A percentile compares a stretch with the other conserved stretches of the same genome.
Evolutionary conservation across 768 basidiomycete species (phyloP).

Genomic region (Cubamyces sp.): DNA sequence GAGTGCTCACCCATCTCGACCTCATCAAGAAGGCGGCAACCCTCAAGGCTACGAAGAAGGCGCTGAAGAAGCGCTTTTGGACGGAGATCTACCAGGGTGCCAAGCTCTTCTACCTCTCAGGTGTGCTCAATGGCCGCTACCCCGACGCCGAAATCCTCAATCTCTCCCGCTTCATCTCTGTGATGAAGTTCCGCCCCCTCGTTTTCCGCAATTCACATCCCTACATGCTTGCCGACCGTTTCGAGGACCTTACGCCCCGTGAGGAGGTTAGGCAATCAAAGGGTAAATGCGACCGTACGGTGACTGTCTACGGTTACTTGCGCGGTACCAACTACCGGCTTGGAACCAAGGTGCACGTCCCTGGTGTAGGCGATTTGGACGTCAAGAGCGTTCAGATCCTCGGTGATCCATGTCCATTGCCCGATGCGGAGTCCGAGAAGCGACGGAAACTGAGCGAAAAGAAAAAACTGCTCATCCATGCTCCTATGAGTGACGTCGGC

Average conservation of each 20-base stretch:
- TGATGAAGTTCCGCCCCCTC: constrained; percentile 98
- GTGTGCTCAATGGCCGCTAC: constrained; percentile 96
- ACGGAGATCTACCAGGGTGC: constrained; percentile 99
- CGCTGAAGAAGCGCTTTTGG: constrained; percentile 98
- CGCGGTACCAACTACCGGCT: constrained; percentile 83
- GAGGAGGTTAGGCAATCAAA: constrained; percentile 76
- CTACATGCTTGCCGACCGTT: constrained; percentile 91
- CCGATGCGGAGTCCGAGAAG: constrained; percentile 90
- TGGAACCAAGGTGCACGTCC: constrained; percentile 87
- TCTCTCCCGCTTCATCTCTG: constrained; percentile 92
- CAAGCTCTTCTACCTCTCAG: constrained; percentile 96
- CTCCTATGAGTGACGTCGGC: constrained; percentile 98
- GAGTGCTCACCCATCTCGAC: constrained; percentile 94
- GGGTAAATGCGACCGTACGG: constrained; percentile 91
- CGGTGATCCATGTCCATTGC: constrained; percentile 95
- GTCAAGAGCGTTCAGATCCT: constrained; percentile 75
- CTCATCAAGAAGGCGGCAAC: constrained; percentile 91
- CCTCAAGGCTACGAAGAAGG: constrained; percentile 88
- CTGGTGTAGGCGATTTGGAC: constrained; percentile 89
- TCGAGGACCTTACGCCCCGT: constrained; percentile 93
- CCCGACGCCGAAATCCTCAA: constrained; percentile 97
- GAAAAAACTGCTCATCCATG: constrained; percentile 88
- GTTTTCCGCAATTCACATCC: constrained; percentile 95
- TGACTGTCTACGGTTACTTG: constrained; percentile 94
- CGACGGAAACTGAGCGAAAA: constrained; percentile 93